Conservation (phyloP, 2,329 filamentous ascomycete genomes). For the Colletotrichum acutatum region DNA sequence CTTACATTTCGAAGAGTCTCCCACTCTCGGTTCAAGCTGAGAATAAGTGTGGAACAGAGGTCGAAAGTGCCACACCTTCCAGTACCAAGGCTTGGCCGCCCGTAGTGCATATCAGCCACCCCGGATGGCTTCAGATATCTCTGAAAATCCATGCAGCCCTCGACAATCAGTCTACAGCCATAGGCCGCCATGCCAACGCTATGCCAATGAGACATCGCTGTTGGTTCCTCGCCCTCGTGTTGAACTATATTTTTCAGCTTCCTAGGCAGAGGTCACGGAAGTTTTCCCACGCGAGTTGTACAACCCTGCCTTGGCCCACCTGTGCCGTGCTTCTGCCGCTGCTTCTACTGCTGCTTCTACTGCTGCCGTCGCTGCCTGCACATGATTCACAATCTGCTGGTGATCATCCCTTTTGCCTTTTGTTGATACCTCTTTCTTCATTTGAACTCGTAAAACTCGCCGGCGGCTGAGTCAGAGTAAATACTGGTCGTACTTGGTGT, state of each 20-base stretch:
- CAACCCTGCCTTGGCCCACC: not conserved
- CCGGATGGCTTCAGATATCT: not conserved
- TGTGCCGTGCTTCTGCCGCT: not conserved
- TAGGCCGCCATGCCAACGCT: not conserved
- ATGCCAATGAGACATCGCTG: not conserved
- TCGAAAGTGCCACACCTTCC: no score
- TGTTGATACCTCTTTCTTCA: not conserved
- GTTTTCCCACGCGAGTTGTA: conserved; percentile 11
- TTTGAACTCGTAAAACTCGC: not conserved
- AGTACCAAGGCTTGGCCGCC: not conserved
- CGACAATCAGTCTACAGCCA: conserved; percentile 5
- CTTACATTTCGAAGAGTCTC: not conserved
- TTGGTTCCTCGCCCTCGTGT: not conserved
- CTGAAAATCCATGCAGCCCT: not conserved
- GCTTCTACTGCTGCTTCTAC: no score
- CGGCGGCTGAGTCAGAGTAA: not conserved
- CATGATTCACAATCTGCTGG: not conserved
- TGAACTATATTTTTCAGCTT: not conserved
- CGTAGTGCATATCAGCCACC: not conserved
- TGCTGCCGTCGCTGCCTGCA: not conserved
- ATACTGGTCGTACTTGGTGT: not conserved
- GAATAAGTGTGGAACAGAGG: not conserved
- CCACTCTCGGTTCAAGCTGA: not conserved
- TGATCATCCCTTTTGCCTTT: no score
- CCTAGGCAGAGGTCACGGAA: not conserved